A percentile compares a stretch with the other conserved stretches of the same genome.
phyloP scores from a whole-genome alignment of 2,329 filamentous ascomycete genomes.

The Dryadomyces quercivorus region DNA sequence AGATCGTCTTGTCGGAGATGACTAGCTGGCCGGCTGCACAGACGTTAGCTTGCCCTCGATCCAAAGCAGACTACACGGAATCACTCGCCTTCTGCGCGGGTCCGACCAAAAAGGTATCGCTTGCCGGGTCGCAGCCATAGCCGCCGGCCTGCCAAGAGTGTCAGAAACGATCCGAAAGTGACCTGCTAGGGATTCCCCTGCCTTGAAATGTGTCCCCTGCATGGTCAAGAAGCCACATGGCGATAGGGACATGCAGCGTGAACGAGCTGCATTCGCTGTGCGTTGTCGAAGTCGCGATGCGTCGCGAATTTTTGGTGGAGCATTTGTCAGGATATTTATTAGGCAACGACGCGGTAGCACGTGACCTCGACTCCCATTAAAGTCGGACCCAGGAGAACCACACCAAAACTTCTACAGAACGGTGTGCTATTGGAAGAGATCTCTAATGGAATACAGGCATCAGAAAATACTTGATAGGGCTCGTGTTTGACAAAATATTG shows the following conservation, averaged over 20 bases:
- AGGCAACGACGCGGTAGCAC: too few relatives aligned
- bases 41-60: background rate
- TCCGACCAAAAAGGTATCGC: slow-evolving; percentile 75
- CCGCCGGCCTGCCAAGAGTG: slow-evolving; percentile 41
- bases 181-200: slow-evolving; percentile 6
- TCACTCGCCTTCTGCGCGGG: slow-evolving; percentile 48
- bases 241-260: background rate
- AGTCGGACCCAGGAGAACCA: too few relatives aligned
- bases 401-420: too few relatives aligned
- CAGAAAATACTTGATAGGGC: too few relatives aligned
- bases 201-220: slow-evolving; percentile 40
- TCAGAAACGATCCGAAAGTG: background rate
- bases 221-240: slow-evolving; percentile 56
- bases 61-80: background rate
- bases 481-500: too few relatives aligned
- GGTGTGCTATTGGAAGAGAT: too few relatives aligned
- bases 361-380: too few relatives aligned
- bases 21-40: slow-evolving; percentile 48
- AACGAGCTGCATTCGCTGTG: background rate
- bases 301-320: background rate
- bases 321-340: background rate
- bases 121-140: slow-evolving; percentile 81
- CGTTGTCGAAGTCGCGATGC: background rate
- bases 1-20: slow-evolving; percentile 73
- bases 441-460: too few relatives aligned